Conservation (phyloP, 2,329 filamentous ascomycete species). For the Botrytis squamosa region DNA sequence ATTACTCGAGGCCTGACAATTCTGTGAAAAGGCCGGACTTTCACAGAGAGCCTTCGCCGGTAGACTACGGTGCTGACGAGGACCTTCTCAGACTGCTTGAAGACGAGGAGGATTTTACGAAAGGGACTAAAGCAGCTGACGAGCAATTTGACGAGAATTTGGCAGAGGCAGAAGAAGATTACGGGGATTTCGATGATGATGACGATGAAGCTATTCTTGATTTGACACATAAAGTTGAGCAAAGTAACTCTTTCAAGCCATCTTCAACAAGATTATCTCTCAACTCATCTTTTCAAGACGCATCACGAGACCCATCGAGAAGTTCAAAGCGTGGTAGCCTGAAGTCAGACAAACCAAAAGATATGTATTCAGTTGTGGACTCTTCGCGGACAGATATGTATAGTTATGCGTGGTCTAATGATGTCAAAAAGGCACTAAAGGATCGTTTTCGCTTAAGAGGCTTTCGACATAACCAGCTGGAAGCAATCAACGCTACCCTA, state of each 20-base stretch:
- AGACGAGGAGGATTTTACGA: conserved; percentile 31
- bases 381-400: conserved; percentile 51
- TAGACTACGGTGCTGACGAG: conserved; percentile 32
- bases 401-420: conserved; percentile 77
- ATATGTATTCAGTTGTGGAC: conserved; percentile 38
- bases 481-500: conserved; percentile 93
- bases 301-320: conserved; percentile 27
- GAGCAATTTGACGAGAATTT: conserved; percentile 21
- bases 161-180: conserved; percentile 31
- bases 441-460: conserved; percentile 80
- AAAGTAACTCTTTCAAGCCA: conserved; percentile 35
- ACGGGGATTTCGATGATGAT: conserved; percentile 39
- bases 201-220: conserved; percentile 42
- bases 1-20: neutral
- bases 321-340: conserved; percentile 22
- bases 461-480: conserved; percentile 87
- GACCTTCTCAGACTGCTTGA: conserved; percentile 30
- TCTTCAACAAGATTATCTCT: conserved; percentile 30
- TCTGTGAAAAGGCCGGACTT: neutral
- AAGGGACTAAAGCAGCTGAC: conserved; percentile 9
- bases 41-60: conserved; percentile 25
- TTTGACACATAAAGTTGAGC: conserved; percentile 45
- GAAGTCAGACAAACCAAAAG: conserved; percentile 23
- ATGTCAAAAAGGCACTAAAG: conserved; percentile 77
- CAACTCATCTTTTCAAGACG: conserved; percentile 24